Conservation (phyloP, 225 moss, liverwort and hornwort genomes). For the Asterella californica region DNA sequence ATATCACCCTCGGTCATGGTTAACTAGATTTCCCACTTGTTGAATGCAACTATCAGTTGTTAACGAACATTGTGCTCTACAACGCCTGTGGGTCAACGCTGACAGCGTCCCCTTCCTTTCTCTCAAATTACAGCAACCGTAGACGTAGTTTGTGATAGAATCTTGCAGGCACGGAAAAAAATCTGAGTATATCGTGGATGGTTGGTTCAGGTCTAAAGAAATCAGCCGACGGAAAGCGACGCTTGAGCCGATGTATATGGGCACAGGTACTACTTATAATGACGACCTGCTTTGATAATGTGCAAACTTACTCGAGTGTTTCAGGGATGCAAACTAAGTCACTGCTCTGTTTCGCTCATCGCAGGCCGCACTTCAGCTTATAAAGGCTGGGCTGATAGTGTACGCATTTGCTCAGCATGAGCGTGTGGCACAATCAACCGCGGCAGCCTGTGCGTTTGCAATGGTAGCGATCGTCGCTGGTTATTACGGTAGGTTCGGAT, state of each 20-base stretch:
- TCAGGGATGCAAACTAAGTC: background rate
- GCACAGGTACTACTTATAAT: slow-evolving; percentile 27
- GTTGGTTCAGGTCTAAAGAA: slow-evolving; percentile 34
- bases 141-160: background rate
- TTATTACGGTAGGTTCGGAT: slow-evolving; percentile 25
- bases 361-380: slow-evolving; percentile 34
- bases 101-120: background rate
- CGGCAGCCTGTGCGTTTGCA: slow-evolving; percentile 35
- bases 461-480: slow-evolving; percentile 32
- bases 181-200: background rate
- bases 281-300: background rate
- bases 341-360: background rate
- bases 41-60: background rate
- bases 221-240: slow-evolving; percentile 33
- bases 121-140: background rate
- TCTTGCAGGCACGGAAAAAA: background rate
- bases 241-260: slow-evolving; percentile 41
- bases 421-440: slow-evolving; percentile 29
- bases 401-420: slow-evolving; percentile 37
- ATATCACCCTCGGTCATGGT: slow-evolving; percentile 9
- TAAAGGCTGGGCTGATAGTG: slow-evolving; percentile 31
- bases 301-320: background rate
- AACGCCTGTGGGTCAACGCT: background rate
- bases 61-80: too few relatives aligned
- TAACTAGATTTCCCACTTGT: background rate